Conservation (phyloP, 108 stramenopile genomes). For the Cyclotella choctawhatcheeana region DNA sequence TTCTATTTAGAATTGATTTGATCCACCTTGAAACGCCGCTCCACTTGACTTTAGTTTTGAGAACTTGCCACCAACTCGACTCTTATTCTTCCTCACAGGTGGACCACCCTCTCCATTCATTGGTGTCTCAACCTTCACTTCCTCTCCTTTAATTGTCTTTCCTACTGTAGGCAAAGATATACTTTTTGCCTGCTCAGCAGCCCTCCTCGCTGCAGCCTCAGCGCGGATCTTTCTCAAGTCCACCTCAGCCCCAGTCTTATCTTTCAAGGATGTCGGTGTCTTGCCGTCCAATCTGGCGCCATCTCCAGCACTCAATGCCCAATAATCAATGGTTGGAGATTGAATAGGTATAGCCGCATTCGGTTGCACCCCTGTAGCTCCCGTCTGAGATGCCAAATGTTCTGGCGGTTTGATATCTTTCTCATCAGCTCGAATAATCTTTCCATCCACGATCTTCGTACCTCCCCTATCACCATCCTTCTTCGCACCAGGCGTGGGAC, state of each 20-base stretch:
- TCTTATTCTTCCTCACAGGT: constrained; percentile 73
- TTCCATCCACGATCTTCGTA: constrained; percentile 80
- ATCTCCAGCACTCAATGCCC: constrained; percentile 85
- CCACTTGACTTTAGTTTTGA: constrained; percentile 69
- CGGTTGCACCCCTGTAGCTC: constrained; percentile 85
- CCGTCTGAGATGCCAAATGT: constrained; percentile 68
- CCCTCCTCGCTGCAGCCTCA: constrained; percentile 74
- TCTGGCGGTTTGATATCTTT: constrained; percentile 15
- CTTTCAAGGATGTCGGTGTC: constrained; percentile 65
- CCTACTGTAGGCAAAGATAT: constrained; percentile 56
- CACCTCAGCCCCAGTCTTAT: constrained; percentile 76
- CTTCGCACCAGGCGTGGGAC: constrained; percentile 58
- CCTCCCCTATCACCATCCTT: constrained; percentile 49
- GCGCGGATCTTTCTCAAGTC: constrained; percentile 80
- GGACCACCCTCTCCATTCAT: constrained; percentile 27
- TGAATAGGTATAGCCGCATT: constrained; percentile 82
- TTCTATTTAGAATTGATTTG: constrained; percentile 35
- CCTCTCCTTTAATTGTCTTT: constrained; percentile 52
- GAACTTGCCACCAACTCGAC: constrained; percentile 75
- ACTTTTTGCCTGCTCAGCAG: constrained; percentile 56
- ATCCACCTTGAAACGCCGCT: constrained; percentile 69
- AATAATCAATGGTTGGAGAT: constrained; percentile 82
- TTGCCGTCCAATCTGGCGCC: constrained; percentile 89
- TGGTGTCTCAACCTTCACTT: constrained; percentile 31
- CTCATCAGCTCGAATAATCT: constrained; percentile 75